A percentile compares a stretch with the other conserved stretches of the same genome.
phyloP scores from a whole-genome alignment of 805 yeast genomes.

The Wickerhamomyces rabaulensis region DNA sequence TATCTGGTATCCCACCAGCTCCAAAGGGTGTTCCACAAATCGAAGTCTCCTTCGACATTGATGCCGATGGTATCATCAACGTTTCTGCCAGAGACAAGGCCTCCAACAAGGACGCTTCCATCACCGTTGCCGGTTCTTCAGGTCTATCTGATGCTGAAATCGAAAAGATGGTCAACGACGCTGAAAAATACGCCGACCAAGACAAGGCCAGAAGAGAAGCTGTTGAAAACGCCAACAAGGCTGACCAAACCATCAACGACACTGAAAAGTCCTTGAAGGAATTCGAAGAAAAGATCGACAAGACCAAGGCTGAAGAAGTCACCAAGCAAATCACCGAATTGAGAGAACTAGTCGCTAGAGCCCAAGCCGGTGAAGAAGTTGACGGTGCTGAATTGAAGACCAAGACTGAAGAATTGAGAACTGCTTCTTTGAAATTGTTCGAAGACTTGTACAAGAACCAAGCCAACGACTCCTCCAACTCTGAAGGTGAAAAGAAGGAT shows the following conservation, averaged over 20 bases:
- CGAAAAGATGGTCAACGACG: slow-evolving; percentile 54
- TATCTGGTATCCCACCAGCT: slow-evolving; percentile 68
- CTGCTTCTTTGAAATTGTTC: slow-evolving; percentile 71
- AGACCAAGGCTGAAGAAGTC: slow-evolving; percentile 48
- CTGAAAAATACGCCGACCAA: slow-evolving; percentile 50
- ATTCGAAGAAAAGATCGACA: slow-evolving; percentile 62
- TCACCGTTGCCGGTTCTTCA: slow-evolving; percentile 56
- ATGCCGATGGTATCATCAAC: slow-evolving; percentile 79
- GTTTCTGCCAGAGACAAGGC: slow-evolving; percentile 82
- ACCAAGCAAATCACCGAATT: slow-evolving; percentile 37
- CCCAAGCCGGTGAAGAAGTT: slow-evolving; percentile 57
- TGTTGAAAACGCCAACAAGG: slow-evolving; percentile 78
- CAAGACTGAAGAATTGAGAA: slow-evolving; percentile 78
- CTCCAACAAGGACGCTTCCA: slow-evolving; percentile 72
- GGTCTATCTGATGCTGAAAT: slow-evolving; percentile 62
- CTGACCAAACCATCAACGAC: slow-evolving; percentile 76
- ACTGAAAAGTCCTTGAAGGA: slow-evolving; percentile 81
- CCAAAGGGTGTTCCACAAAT: slow-evolving; percentile 82
- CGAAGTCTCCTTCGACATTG: slow-evolving; percentile 70
- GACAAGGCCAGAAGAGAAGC: slow-evolving; percentile 55
- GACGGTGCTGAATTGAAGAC: slow-evolving; percentile 61
- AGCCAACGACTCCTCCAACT: slow-evolving; percentile 19
- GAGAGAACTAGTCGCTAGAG: slow-evolving; percentile 71
- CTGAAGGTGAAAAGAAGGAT: slow-evolving; percentile 22
- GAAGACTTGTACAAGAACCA: slow-evolving; percentile 37